Base-by-base conservation (phyloP, 352 stramenopile genomes). In the Phytophthora fragariaefolia region DNA sequence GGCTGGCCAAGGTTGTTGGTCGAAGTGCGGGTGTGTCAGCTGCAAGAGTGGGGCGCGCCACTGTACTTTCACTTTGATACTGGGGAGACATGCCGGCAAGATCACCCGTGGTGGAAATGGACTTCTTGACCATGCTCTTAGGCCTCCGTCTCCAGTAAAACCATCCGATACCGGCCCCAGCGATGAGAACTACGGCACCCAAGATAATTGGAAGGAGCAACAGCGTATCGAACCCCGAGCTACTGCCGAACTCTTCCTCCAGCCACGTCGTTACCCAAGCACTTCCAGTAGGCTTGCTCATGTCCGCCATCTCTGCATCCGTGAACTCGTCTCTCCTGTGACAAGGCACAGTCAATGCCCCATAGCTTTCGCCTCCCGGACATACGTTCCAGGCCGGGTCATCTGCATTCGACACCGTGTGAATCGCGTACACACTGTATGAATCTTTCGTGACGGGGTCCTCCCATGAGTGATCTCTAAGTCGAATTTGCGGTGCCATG, bases 381-480 rank as follows among this genome's bases (percentile, higher is more conserved):
- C 66, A 74, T 3, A 58, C 53, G 43, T 65, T 30, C 60, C 60
- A 74, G 15, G 73, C 59, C 23, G 70, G 66, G 40, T 81, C 69
- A 13, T 38, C 4, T 15, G 69, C 60, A 1, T 26, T 17, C 4
- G 18, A 58, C 61, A 71, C 77, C 2, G 66, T 77, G 23, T 80
- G 73, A 17, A 80, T 60, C 6, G 69, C 73, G 6, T 64, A 71
- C 20, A 77, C 32, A 9, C 76, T 40, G 36, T 73, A 77, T 42
- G 66, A 71, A 6, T 69, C n/a, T 7, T 78, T 63, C 18, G 63
- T 67, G 22, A 23, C 56, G n/a, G 57, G 32, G 18, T 75, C 73
- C 4, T 43, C 28, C 73, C 73, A 80, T 17, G 57, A 56, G 42
- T 80, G 73, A 45, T 48, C 51, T 20, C 75, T 43, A 4, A 50